phyloP scores from a whole-genome alignment of 176 grass and related monocot genomes.

The Oryza australiensis region DNA sequence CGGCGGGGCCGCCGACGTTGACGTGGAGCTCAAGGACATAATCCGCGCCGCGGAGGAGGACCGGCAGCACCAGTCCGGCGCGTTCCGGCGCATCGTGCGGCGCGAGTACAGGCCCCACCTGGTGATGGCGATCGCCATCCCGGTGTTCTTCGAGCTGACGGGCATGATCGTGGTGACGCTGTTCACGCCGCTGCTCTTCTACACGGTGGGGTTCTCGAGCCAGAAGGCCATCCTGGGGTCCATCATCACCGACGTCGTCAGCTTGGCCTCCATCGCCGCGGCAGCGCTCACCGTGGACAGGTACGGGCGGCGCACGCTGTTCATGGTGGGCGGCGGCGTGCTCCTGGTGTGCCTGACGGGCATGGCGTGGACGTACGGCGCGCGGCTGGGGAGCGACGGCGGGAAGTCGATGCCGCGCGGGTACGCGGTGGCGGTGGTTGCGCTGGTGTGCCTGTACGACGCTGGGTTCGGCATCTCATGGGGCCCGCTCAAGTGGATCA shows the following conservation, averaged over 20 bases:
- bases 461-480: conserved; percentile 53
- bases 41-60: conserved; percentile 35
- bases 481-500: conserved; percentile 49
- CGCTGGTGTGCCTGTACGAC: conserved; percentile 49
- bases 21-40: conserved; percentile 48
- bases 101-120: conserved; percentile 40
- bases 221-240: conserved; percentile 47
- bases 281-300: conserved; percentile 39
- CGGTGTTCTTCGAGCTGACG: conserved; percentile 62
- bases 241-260: conserved; percentile 35
- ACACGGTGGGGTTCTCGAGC: conserved; percentile 60
- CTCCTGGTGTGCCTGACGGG: conserved; percentile 34
- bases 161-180: conserved; percentile 53
- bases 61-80: conserved; percentile 1
- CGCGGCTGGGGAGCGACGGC: conserved; percentile 15
- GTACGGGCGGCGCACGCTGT: conserved; percentile 31
- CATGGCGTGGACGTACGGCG: conserved; percentile 33
- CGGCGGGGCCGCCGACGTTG: conserved; percentile 9
- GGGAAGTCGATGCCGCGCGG: conserved; percentile 18
- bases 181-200: conserved; percentile 58
- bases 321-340: conserved; percentile 33
- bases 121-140: conserved; percentile 44
- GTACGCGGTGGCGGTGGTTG: conserved; percentile 45
- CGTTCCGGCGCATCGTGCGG: conserved; percentile 34
- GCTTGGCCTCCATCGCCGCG: conserved; percentile 20